Evolutionary conservation across 805 yeast species (phyloP), one percentile per base, ranked within the genome.

Genomic region (Candida morakotiae): DNA sequence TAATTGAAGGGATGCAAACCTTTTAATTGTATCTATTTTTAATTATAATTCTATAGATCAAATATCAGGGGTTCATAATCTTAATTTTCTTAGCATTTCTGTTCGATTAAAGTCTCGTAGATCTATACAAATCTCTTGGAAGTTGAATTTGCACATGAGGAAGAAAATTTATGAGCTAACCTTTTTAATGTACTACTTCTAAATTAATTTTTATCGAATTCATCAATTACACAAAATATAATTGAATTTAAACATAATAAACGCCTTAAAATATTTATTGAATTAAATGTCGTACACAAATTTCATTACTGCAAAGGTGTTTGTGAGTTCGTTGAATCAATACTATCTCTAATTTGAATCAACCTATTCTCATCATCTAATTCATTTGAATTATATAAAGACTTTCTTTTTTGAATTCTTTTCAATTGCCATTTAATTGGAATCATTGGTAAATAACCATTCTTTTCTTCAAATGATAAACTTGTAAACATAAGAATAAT

Each of bases 381-480:
- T 4, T 14, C 25, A 14, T n/a, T 23, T 11, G 40, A 18, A 22
- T 40, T 35, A 22, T 39, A 41, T 14, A 49, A 38, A 15, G 21
- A 38, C 11, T 43, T 35, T 34, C 48, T 56, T 47, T 64, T 66
- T 10, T 52, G 52, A 24, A 65, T 64, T 39, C 70, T 52, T 40
- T 49, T 55, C 28, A 53, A 28, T 48, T 67, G 73, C 69, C 69
- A 67, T 42, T 49, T 50, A 20, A 62, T 35, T 2, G 72, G 71
- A n/a, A 67, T 37, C 3, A 61, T 40, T 6, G 72, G 71, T 21
- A 65, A 47, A 29, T 47, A 46, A 3, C 72, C 72, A 37, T 61
- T 46, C 28, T 53, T 53, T 42, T 67, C 73, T 45, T 67, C 70
- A 38, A 48, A 56, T 34, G 62, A 43, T 32, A 56, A 55, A 24